Percentiles rank a stretch among this genome's conserved stretches.
phyloP scores from a whole-genome alignment of 208 protist genomes.

The Strigomonas galati region DNA sequence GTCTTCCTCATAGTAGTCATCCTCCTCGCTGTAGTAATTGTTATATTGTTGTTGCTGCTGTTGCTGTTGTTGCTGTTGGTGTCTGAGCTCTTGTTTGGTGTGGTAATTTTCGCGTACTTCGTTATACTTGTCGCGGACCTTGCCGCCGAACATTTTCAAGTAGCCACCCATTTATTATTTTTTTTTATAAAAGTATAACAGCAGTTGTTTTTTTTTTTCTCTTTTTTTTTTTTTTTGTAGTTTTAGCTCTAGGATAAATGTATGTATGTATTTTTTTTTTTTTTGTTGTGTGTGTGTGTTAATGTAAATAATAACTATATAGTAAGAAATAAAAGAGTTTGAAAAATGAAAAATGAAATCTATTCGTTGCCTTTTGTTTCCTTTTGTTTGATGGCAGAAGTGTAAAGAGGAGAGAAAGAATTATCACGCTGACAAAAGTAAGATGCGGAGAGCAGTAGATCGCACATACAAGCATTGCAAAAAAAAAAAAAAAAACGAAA shows the following conservation, averaged over 20 bases:
- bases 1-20: not conserved
- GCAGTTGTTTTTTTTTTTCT: not conserved
- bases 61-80: not conserved
- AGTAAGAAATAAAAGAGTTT: too few species aligned
- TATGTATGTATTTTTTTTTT: too few species aligned
- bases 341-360: too few species aligned
- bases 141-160: not conserved
- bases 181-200: not conserved
- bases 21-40: not conserved
- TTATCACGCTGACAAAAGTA: too few species aligned
- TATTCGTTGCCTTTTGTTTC: too few species aligned
- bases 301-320: not conserved
- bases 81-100: not conserved
- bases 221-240: not conserved
- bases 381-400: too few species aligned
- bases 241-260: too few species aligned
- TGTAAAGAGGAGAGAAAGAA: too few species aligned
- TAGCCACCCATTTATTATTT: not conserved
- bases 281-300: not conserved
- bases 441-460: too few species aligned
- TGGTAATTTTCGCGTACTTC: not conserved
- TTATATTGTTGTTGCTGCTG: not conserved
- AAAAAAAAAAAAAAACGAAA: slow-evolving; percentile 2
- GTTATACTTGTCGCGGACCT: not conserved
- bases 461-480: too few species aligned